These are phyloP conservation scores for Dictyostelium firmibasis DNA, from an alignment of 78 protist genomes.

Conservation along the genomic window DNA sequence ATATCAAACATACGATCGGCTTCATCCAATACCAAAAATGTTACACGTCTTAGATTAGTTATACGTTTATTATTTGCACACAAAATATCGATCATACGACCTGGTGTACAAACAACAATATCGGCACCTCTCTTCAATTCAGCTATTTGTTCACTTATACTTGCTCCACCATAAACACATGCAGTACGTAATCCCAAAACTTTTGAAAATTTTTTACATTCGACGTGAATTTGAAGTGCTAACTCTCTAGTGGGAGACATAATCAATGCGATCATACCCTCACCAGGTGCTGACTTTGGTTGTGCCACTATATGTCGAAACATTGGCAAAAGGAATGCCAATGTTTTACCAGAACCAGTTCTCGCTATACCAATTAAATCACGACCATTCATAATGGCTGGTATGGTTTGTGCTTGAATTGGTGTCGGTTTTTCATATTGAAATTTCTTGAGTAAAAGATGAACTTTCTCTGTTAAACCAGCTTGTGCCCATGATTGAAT, in stretches of 20 bases:
- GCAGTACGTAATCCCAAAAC: conserved; percentile 65
- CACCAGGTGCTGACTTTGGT: conserved; percentile 85
- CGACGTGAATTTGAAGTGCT: conserved; percentile 93
- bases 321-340: conserved; percentile 98
- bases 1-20: conserved; percentile 99
- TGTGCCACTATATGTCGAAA: conserved; percentile 95
- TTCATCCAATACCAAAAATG: conserved; percentile 98
- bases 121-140: conserved; percentile 95
- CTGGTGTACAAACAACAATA: conserved; percentile 98
- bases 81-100: conserved; percentile 99
- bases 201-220: conserved; percentile 85
- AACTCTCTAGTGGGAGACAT: conserved; percentile 99
- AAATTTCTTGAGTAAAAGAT: conserved; percentile 21
- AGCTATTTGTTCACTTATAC: conserved; percentile 95
- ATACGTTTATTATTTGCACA: conserved; percentile 90
- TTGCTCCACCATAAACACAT: conserved; percentile 97
- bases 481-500: conserved; percentile 91
- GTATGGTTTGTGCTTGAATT: conserved; percentile 95
- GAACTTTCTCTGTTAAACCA: conserved; percentile 78
- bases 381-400: conserved; percentile 94
- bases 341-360: conserved; percentile 97
- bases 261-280: conserved; percentile 97
- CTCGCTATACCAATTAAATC: conserved; percentile 93
- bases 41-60: conserved; percentile 94
- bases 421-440: conserved; percentile 92